phyloP scores from a whole-genome alignment of 768 basidiomycete genomes.

The Termitomyces sp. region DNA sequence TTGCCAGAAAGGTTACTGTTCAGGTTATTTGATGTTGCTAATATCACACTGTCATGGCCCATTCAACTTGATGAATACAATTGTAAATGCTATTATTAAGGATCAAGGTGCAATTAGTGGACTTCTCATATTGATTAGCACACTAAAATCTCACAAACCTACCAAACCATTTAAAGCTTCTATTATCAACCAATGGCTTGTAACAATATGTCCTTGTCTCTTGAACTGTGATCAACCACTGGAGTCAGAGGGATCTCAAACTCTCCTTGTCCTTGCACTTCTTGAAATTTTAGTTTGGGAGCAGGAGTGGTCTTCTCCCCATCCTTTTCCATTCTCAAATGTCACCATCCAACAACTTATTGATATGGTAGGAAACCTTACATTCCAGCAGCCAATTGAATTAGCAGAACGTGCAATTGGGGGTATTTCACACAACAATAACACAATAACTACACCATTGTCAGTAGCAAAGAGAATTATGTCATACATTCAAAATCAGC shows the following conservation, averaged over 20 bases:
- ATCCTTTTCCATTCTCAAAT: not conserved
- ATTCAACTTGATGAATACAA: not conserved
- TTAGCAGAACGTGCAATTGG: not conserved
- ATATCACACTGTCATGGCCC: not conserved
- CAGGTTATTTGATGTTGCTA: not conserved
- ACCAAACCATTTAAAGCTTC: not conserved
- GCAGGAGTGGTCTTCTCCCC: not conserved
- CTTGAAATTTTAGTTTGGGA: slow-evolving; percentile 3
- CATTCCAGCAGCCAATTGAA: not conserved
- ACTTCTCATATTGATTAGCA: not conserved
- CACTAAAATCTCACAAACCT: not conserved
- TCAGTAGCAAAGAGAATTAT: not conserved
- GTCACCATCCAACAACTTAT: not conserved
- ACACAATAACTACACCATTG: not conserved
- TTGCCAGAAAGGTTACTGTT: not conserved
- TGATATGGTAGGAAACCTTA: not conserved
- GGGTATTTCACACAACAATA: not conserved
- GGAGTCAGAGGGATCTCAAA: not conserved
- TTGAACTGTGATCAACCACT: not conserved
- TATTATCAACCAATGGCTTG: not conserved
- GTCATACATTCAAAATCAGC: no score
- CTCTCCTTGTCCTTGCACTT: not conserved
- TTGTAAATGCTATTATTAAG: not conserved
- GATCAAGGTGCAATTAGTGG: not conserved
- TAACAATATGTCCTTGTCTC: not conserved